Evolutionary conservation across 108 stramenopile species (phyloP), one percentile per base, ranked within the genome.

Genomic region (Discostella pseudostelligera): DNA sequence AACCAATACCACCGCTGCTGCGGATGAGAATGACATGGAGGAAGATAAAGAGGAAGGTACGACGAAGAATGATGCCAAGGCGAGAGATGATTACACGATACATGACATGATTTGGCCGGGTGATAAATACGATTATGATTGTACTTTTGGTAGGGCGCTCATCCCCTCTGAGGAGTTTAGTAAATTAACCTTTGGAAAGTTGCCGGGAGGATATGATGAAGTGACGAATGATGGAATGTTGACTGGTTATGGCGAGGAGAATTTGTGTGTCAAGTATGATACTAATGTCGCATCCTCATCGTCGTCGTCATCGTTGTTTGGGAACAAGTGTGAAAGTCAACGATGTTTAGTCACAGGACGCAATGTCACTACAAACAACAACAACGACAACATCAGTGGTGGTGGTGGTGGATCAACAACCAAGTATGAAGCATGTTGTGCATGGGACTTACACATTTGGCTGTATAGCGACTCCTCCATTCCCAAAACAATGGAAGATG

Each of bases 401-500:
- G 5, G 32, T 32, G 32, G 32, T 32, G 32, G 32, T 4, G 3
- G 4, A 32, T 4, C 32, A 32, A 3, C 11, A 16, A 6, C 48
- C 11, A 17, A 1, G 8, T 65, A 59, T 28, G 58, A 81, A 43
- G 80, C 80, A 48, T 86, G 84, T 56, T 86, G 84, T 49, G 82
- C 82, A 0, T 86, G 84, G 84, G 84, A 86, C 67, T 39, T 81
- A 16, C 56, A 71, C 58, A 42, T 78, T 24, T 60, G 67, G 65
- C 39, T 86, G 60, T 72, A 65, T 26, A 26, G 12, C 7, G 77
- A 80, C 53, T 26, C 53, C 9, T 40, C 82, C 55, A 46, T 83
- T 13, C 9, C 44, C 10, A 26, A 51, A 20, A 47, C 56, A 9
- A 21, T 47, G 19, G 7, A 19, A 16, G 12, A 22, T 3, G 64